These are phyloP conservation scores for Stenocarpella maydis DNA, from an alignment of 2,329 filamentous ascomycete genomes.

Conservation along the genomic window DNA sequence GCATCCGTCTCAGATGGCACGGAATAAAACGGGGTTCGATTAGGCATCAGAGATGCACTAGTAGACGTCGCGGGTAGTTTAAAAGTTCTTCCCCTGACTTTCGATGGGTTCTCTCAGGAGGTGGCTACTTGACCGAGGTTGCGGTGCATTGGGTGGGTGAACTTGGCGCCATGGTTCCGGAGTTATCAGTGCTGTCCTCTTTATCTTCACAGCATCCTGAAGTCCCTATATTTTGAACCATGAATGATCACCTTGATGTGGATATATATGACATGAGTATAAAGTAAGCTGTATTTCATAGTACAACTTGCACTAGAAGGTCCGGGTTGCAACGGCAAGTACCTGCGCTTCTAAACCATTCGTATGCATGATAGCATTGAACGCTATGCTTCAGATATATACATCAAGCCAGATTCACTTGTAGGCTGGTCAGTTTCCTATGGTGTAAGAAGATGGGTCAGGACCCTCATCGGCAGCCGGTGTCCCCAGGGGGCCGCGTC, in stretches of 20 bases:
- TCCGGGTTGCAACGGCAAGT: not conserved
- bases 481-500: constrained; percentile 3
- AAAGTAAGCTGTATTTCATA: not conserved
- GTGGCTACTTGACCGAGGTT: not conserved
- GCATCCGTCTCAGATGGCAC: no score
- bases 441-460: not conserved
- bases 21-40: no score
- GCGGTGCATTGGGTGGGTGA: not conserved
- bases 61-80: not conserved
- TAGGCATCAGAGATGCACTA: no score
- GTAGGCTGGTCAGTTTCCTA: not conserved
- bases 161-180: not conserved
- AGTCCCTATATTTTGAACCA: not conserved
- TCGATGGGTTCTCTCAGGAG: constrained; percentile 14
- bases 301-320: not conserved
- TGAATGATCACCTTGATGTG: not conserved
- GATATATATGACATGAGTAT: no score
- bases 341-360: no score
- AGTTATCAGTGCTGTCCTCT: not conserved
- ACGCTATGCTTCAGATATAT: not conserved
- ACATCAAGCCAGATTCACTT: not conserved
- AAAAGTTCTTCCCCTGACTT: not conserved
- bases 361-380: not conserved
- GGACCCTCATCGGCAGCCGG: constrained; percentile 3
- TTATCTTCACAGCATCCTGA: not conserved